Evolutionary conservation across 192 early-diverging fungal species (phyloP), one percentile per base, ranked within the genome.

Genomic region (Coemansia sp.): DNA sequence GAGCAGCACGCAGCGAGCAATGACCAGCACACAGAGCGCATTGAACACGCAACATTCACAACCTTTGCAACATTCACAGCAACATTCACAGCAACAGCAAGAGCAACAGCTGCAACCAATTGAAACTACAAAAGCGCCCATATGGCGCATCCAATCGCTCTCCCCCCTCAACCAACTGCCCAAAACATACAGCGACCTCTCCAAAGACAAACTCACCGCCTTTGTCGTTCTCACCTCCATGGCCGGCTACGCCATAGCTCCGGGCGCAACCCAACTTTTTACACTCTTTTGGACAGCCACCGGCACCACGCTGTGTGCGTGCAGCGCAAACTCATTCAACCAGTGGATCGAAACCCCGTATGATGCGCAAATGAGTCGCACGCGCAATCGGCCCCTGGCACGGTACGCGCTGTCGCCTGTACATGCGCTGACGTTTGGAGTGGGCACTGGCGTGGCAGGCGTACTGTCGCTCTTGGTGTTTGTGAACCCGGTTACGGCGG

Each of bases 281-380:
- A 89, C 89, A 2, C 72, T 98, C 21, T 70, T 97, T 10, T 91
- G 85, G 57, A 93, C 94, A 19, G 91, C 93, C 1, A 62, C 84
- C 1, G 96, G 96, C 15, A 98, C 95, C 0, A 84, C 85, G 3
- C 83, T 98, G 31, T 97, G 95, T 66, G 86, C 94, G 10, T 84
- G 85, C 4, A 90, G 90, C 28, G 97, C 97, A 42, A 98, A 98
- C 72, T 79, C 91, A 7, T 88, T 97, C 66, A 98, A 98, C 78
- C 97, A 98, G 78, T 97, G 93, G 89, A 88, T 92, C 23, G 97
- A 98, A 69, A 76, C 83, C 21, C 95, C 97, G 0, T 98, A 94
- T 64, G 97, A 98, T 66, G 95, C 94, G 22, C 97, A 98, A 78
- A 98, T 98, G 97, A 79, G 85, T 14, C 86, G 97, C 23, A 98